Base-by-base conservation (phyloP, 208 protist species). In the Crithidia sp. region DNA sequence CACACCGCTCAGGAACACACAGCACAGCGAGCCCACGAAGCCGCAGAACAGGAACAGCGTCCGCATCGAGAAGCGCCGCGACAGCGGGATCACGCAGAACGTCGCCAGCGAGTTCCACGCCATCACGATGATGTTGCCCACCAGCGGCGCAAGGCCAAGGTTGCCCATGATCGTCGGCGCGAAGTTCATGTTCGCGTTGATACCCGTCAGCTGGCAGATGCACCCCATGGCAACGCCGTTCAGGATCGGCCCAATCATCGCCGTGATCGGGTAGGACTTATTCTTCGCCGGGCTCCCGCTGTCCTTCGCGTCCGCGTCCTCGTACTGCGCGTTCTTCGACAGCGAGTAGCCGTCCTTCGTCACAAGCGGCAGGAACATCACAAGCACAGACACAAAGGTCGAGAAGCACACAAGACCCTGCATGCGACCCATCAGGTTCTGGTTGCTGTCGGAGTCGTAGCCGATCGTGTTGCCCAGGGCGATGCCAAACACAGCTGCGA, bases 101-200 rank as follows among this genome's bases (percentile, higher is more conserved):
- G 81, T 59, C 5, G 83, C 81, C 16, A 89, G 45, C 37, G 84
- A 82, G 74, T 90, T 89, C 86, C 88, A 93, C 43, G 58, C 56
- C 74, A 93, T 87, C 12, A 93, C 79, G 40, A 88, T 74, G 67
- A 89, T 71, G 69, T 90, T 93, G 56, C 88, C 88, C 5, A 84
- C 67, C 4, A 90, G 73, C 7, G 76, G 72, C 16, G 80, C 72
- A 39, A 87, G 62, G 39, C 81, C 83, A 13, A 88, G 61, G 50
- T 63, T 77, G 14, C 55, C 52, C 76, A 81, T 90, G 66, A 93
- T 90, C 44, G 67, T 87, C 12, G 85, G 85, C 4, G 88, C 85
- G 55, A 89, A 93, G 74, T 84, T 89, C 83, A 91, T 90, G 50
- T 88, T 79, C 36, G 88, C 84, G 71, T 84, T 89, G 60, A 93